Base-by-base conservation (phyloP, 2,329 filamentous ascomycete species). In the Aspergillus awamori region DNA sequence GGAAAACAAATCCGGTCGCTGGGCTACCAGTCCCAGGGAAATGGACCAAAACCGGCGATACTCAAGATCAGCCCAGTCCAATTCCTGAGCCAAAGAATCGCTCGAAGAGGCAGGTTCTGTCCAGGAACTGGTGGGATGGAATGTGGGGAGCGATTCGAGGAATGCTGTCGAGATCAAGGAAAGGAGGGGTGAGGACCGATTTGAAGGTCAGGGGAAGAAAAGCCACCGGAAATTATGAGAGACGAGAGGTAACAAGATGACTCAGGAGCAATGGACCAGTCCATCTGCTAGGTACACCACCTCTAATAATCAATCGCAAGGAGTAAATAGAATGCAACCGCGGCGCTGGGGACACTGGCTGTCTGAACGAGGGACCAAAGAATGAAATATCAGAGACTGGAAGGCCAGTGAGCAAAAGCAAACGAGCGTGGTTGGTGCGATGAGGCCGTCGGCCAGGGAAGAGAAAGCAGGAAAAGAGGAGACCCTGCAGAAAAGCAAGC, bases 81-180 rank as follows among this genome's bases (percentile, higher is more conserved):
- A 45, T 53, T 61, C 52, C 52, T 45, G 5, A 22, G 47, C n/a
- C 24, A 28, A 45, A 39, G 48, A 48, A 52, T 54, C 22, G 26
- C 3, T 52, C 26, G 6, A 52, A 58, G 45, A 36, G 52, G 53
- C 20, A 43, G 51, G 39, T 24, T 51, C 57, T 49, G 57, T 58
- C 57, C 55, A 45, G 52, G 41, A 24, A 61, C 58, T 57, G 17
- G 57, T 65, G 59, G 56, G 26, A 39, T 63, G 64, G 65, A 67
- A 67, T 67, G 65, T 58, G 63, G 61, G 63, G 63, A 45, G 54
- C 43, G 54, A 41, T 56, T 43, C 7, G 48, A 63, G 58, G 39
- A 51, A 60, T 55, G 54, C 24, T 52, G 20, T 28, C 10, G 24
- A 36, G 26, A 26, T 30, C 6, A 22, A 53, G 22, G 22, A 49